These are phyloP conservation scores for Apophysomyces sp. DNA, from an alignment of 371 early-diverging fungal genomes.

Conservation along the genomic window DNA sequence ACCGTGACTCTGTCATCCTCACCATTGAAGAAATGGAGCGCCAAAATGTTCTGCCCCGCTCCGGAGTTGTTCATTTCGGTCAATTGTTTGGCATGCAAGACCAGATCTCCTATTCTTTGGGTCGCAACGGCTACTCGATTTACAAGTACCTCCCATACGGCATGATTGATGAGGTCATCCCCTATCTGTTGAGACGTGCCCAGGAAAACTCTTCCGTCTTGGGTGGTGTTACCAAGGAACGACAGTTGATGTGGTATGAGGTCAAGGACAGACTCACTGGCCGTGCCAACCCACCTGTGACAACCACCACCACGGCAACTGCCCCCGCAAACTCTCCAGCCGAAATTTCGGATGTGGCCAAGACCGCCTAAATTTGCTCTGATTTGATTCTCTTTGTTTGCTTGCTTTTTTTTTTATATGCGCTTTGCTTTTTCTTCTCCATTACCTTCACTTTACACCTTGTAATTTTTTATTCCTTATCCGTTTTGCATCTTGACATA, in stretches of 20 bases:
- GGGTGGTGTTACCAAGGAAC: conserved; percentile 49
- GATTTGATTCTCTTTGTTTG: background rate
- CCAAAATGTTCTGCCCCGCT: conserved; percentile 49
- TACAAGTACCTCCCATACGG: conserved; percentile 96
- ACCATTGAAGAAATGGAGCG: conserved; percentile 68
- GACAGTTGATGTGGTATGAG: conserved; percentile 51
- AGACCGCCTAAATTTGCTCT: background rate
- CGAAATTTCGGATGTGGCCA: background rate
- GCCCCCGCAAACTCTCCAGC: background rate
- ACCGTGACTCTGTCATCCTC: conserved; percentile 73
- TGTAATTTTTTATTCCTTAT: background rate
- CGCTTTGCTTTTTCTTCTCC: background rate
- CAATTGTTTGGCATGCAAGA: conserved; percentile 94
- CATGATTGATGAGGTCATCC: conserved; percentile 79
- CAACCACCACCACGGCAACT: background rate
- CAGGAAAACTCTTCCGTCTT: conserved; percentile 90
- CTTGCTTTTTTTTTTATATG: background rate
- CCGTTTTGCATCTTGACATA: background rate
- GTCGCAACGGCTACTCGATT: conserved; percentile 70
- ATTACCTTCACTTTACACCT: background rate
- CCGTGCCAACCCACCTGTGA: background rate
- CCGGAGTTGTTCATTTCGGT: conserved; percentile 83
- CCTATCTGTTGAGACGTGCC: conserved; percentile 92
- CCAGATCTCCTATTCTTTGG: conserved; percentile 72
- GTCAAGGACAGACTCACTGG: conserved; percentile 36